A percentile compares a stretch with the other conserved stretches of the same genome.
Evolutionary conservation across 2,329 filamentous ascomycete species (phyloP).

Genomic region (Diplocarpon rosae): DNA sequence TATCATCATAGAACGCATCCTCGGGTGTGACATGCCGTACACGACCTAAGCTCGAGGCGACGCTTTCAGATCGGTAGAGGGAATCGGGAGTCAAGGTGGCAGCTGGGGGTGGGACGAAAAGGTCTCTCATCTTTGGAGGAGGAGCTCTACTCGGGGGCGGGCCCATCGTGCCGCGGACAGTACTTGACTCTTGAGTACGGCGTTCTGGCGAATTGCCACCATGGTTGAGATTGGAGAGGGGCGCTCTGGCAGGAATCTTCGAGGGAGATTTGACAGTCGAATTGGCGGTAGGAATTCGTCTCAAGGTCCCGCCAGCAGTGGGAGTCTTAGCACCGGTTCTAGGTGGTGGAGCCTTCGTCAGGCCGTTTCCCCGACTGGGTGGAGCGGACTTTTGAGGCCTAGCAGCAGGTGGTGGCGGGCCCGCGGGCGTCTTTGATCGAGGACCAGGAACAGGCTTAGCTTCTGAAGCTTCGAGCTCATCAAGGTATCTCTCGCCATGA

Average conservation of each 20-base stretch:
- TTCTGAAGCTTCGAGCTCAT: constrained; percentile 61
- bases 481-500: constrained; percentile 82
- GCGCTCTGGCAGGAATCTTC: constrained; percentile 58
- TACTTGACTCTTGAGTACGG: constrained; percentile 24
- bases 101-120: constrained; percentile 45
- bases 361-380: constrained; percentile 24
- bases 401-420: constrained; percentile 38
- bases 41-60: constrained; percentile 39
- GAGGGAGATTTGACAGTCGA: constrained; percentile 42
- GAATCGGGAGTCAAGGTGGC: constrained; percentile 43
- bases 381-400: constrained; percentile 21
- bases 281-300: constrained; percentile 23
- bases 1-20: constrained; percentile 71
- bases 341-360: constrained; percentile 20
- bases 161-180: constrained; percentile 33
- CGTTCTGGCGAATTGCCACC: constrained; percentile 77
- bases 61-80: constrained; percentile 38
- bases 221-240: constrained; percentile 57
- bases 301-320: constrained; percentile 30
- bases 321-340: constrained; percentile 40
- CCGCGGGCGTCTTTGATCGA: constrained; percentile 66
- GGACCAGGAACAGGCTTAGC: constrained; percentile 48
- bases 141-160: constrained; percentile 53
- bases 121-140: constrained; percentile 86
- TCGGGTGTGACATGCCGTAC: constrained; percentile 59